Conservation (phyloP, 805 yeast species). For the Teunomyces barrocoloradensis region DNA sequence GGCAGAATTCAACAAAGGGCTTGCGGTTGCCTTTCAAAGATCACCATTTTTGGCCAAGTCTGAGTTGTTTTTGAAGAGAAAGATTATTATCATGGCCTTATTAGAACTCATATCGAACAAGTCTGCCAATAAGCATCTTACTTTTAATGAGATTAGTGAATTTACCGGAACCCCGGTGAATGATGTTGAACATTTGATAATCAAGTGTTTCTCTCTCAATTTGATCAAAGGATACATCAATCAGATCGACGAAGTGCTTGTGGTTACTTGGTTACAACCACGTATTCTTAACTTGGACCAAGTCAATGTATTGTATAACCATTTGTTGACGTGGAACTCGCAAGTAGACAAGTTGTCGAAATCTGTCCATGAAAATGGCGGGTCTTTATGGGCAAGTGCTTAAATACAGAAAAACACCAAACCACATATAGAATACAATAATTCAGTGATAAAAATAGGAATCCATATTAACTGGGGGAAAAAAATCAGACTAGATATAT, state of each 20-base stretch:
- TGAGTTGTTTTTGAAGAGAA: constrained; percentile 74
- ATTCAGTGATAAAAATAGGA: neutral
- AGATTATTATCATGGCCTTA: constrained; percentile 87
- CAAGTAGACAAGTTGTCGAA: constrained; percentile 62
- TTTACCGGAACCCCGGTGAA: constrained; percentile 63
- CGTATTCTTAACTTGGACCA: constrained; percentile 83
- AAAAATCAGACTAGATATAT: too few species aligned
- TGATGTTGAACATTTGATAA: constrained; percentile 85
- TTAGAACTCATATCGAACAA: constrained; percentile 80
- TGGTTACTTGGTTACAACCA: constrained; percentile 94
- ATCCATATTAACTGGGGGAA: neutral
- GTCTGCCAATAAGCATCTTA: constrained; percentile 70
- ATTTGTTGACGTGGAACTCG: constrained; percentile 73
- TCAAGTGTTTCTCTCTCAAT: constrained; percentile 85
- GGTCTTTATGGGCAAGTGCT: constrained; percentile 39
- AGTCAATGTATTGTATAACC: constrained; percentile 69
- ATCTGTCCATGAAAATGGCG: constrained; percentile 38
- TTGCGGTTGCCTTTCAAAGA: constrained; percentile 34
- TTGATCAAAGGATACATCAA: constrained; percentile 88
- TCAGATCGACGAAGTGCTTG: constrained; percentile 75
- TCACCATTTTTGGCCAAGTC: constrained; percentile 57
- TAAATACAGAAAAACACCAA: neutral
- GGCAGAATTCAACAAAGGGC: constrained; percentile 53
- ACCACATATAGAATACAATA: neutral
- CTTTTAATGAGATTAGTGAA: constrained; percentile 68